Evolutionary conservation across 2,329 filamentous ascomycete genomes (phyloP).

Genomic region (Leptographium procerum): DNA sequence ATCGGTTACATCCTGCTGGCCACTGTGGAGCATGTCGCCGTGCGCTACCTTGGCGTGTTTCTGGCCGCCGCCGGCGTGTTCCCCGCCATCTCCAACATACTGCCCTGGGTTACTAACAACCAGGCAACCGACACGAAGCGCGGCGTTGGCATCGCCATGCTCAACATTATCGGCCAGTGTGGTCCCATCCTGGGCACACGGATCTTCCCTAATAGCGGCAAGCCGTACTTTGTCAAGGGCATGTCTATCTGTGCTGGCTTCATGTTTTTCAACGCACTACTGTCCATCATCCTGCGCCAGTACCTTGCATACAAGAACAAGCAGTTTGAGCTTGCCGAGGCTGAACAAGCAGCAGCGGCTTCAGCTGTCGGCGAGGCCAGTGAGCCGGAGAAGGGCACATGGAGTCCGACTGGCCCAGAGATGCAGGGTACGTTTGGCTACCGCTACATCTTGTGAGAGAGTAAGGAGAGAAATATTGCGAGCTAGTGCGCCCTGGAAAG

Average conservation of each 20-base stretch:
- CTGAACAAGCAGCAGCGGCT: not conserved
- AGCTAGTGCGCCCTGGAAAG: not conserved
- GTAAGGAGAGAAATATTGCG: not conserved
- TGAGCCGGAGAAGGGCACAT: slow-evolving; percentile 5
- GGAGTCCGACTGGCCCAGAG: slow-evolving; percentile 1
- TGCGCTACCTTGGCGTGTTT: slow-evolving; percentile 36
- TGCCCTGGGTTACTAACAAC: slow-evolving; percentile 62
- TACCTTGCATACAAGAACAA: slow-evolving; percentile 23
- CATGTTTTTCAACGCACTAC: slow-evolving; percentile 28
- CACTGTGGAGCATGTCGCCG: slow-evolving; percentile 30
- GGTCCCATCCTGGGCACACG: slow-evolving; percentile 53
- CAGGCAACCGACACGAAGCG: slow-evolving; percentile 56
- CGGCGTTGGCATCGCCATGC: slow-evolving; percentile 49
- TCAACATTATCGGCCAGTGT: slow-evolving; percentile 52
- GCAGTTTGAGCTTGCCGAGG: slow-evolving; percentile 20
- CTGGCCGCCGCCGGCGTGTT: slow-evolving; percentile 40
- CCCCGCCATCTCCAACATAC: slow-evolving; percentile 54
- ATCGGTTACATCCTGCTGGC: slow-evolving; percentile 56
- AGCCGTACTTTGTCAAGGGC: slow-evolving; percentile 27
- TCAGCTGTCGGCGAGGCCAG: not conserved
- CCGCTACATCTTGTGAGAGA: slow-evolving; percentile 11
- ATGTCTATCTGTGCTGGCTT: slow-evolving; percentile 28
- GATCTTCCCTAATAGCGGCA: slow-evolving; percentile 39
- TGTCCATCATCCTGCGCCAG: slow-evolving; percentile 21
- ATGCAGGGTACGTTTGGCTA: slow-evolving; percentile 12